Conservation (phyloP, 2,329 filamentous ascomycete species). For the Geoglossum cookeanum region DNA sequence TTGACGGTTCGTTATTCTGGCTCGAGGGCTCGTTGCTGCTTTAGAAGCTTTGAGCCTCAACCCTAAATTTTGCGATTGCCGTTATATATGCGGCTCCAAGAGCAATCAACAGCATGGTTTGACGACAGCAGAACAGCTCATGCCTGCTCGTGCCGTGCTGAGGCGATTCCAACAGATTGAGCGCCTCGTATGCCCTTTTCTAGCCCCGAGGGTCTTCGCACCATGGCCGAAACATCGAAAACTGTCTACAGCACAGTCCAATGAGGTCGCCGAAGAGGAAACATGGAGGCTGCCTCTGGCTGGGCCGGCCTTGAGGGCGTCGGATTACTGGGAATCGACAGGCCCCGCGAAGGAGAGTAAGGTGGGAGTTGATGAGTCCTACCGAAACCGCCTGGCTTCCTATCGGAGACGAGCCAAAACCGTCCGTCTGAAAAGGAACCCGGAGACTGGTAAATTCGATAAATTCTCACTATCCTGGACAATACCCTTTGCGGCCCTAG, state of each 20-base stretch:
- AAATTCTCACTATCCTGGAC: not conserved
- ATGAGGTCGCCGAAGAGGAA: too few species aligned
- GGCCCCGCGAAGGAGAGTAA: too few species aligned
- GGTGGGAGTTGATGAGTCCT: not conserved
- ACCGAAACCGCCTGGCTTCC: not conserved
- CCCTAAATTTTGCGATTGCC: not conserved
- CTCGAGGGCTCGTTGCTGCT: not conserved
- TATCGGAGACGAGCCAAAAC: not conserved
- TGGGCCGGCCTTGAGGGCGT: not conserved
- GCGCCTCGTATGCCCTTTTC: not conserved
- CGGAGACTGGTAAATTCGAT: not conserved
- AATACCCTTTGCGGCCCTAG: not conserved
- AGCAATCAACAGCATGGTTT: not conserved
- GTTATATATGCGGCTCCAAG: not conserved
- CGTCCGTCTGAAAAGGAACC: not conserved
- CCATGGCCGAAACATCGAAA: not conserved
- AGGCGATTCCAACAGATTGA: not conserved
- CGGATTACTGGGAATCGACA: too few species aligned
- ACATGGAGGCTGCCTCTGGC: not conserved
- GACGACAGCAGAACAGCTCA: not conserved
- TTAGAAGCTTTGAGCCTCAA: not conserved
- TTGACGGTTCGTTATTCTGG: not conserved
- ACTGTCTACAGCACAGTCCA: not conserved
- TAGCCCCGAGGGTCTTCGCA: not conserved
- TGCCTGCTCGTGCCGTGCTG: not conserved